These are phyloP conservation scores for Aspergillus terreus DNA, from an alignment of 2,329 filamentous ascomycete species.

Conservation along the genomic window DNA sequence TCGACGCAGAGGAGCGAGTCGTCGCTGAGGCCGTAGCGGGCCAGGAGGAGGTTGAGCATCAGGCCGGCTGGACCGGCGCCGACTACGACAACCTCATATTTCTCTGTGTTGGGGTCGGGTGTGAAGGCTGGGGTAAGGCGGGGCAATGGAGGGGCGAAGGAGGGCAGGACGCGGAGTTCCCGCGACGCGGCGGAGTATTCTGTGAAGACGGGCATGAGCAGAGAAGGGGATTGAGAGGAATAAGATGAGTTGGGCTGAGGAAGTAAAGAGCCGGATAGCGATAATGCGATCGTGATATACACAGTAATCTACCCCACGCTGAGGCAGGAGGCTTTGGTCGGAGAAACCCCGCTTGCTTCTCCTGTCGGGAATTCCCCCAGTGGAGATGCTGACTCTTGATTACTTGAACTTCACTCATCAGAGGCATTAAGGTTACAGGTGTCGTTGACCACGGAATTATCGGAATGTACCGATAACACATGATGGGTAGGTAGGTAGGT, in stretches of 20 bases:
- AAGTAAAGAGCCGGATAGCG: background rate
- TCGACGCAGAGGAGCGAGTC: constrained; percentile 43
- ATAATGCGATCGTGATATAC: background rate
- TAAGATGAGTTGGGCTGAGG: background rate
- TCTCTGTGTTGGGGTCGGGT: constrained; percentile 19
- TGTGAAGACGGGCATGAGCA: constrained; percentile 38
- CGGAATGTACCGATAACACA: too few relatives aligned
- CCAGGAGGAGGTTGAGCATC: constrained; percentile 40
- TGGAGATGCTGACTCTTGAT: constrained; percentile 10
- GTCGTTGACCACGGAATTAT: too few relatives aligned
- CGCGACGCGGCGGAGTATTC: constrained; percentile 32
- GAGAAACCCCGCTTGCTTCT: background rate
- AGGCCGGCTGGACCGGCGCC: constrained; percentile 44
- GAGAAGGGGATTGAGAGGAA: background rate
- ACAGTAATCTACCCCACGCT: background rate
- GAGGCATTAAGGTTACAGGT: too few relatives aligned
- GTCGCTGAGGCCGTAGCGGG: constrained; percentile 42
- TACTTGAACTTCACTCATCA: constrained; percentile 14
- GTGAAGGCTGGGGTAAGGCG: constrained; percentile 35
- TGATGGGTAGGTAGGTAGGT: too few relatives aligned
- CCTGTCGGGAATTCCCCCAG: background rate
- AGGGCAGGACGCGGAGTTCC: constrained; percentile 39
- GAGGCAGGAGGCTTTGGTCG: background rate
- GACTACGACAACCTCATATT: constrained; percentile 42
- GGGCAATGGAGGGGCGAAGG: constrained; percentile 39